A percentile compares a stretch with the other conserved stretches of the same genome.
These are phyloP conservation scores for Botrytis elliptica DNA, from an alignment of 2,329 filamentous ascomycete species.

Conservation along the genomic window DNA sequence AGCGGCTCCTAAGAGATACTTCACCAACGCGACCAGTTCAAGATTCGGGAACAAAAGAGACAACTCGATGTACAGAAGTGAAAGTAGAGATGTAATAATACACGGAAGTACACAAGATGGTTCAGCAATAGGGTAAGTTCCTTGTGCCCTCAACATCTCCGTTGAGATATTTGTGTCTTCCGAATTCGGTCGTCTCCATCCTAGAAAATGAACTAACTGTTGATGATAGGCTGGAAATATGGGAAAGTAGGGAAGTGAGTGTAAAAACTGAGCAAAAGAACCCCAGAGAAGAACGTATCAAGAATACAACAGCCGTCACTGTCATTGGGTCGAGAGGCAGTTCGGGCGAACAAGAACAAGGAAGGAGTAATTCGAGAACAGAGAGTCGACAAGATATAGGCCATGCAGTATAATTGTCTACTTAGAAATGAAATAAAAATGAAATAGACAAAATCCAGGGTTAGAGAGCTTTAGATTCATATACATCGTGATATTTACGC, in stretches of 20 bases:
- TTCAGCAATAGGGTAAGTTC: conserved; percentile 2
- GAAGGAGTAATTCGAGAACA: not conserved
- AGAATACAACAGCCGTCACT: not conserved
- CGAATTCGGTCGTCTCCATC: not conserved
- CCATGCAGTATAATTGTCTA: not conserved
- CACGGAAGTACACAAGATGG: not conserved
- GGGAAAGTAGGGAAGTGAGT: conserved; percentile 17
- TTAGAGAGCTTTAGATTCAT: not conserved
- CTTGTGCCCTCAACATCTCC: not conserved
- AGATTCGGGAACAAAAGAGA: conserved; percentile 8
- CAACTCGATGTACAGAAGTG: not conserved
- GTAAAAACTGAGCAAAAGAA: not conserved
- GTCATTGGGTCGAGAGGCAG: not conserved
- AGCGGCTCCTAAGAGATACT: conserved; percentile 3
- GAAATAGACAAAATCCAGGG: not conserved
- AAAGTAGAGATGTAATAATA: conserved; percentile 10
- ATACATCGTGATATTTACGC: not conserved
- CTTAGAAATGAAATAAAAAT: not conserved
- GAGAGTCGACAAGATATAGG: not conserved
- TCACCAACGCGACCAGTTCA: not conserved
- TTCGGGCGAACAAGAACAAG: not conserved
- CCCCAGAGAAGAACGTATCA: not conserved
- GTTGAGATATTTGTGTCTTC: not conserved
- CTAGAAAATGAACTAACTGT: not conserved
- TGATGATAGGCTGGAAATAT: conserved; percentile 11